Conservation (phyloP, 1,139 yeast genomes). For the Nakaseomyces nivariensis region DNA sequence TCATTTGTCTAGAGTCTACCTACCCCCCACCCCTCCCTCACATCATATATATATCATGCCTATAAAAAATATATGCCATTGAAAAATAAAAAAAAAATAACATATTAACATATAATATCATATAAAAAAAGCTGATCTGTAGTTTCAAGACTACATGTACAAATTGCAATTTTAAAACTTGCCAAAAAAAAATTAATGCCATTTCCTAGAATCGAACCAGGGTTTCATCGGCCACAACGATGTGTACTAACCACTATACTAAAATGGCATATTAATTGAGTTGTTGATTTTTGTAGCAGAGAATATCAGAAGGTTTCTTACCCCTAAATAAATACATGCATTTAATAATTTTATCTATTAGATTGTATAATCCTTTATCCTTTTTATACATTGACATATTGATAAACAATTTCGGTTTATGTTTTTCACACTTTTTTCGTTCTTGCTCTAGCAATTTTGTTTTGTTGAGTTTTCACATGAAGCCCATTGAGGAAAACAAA, state of each 20-base stretch:
- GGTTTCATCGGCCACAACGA: conserved; percentile 39
- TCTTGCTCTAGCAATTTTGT: too few species aligned
- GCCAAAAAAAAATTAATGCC: conserved; percentile 23
- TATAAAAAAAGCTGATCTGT: too few species aligned
- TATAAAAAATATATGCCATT: neutral
- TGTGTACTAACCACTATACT: conserved; percentile 39
- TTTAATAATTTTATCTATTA: too few species aligned
- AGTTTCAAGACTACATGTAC: neutral
- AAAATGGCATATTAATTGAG: conserved; percentile 29
- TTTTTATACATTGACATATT: too few species aligned
- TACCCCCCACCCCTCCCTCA: too few species aligned
- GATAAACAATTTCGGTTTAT: too few species aligned
- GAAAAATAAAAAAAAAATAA: neutral
- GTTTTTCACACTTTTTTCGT: too few species aligned
- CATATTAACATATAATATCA: too few species aligned
- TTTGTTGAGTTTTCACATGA: too few species aligned
- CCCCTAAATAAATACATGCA: too few species aligned
- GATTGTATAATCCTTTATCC: too few species aligned
- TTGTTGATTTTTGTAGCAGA: neutral
- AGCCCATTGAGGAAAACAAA: neutral
- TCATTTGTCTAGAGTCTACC: conserved; percentile 50
- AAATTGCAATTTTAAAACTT: neutral
- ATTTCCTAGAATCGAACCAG: conserved; percentile 38
- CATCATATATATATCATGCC: neutral
- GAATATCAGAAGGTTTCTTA: too few species aligned